Evolutionary conservation across 2,329 filamentous ascomycete species (phyloP).

Genomic region (Lecanoromycetidae sp.): DNA sequence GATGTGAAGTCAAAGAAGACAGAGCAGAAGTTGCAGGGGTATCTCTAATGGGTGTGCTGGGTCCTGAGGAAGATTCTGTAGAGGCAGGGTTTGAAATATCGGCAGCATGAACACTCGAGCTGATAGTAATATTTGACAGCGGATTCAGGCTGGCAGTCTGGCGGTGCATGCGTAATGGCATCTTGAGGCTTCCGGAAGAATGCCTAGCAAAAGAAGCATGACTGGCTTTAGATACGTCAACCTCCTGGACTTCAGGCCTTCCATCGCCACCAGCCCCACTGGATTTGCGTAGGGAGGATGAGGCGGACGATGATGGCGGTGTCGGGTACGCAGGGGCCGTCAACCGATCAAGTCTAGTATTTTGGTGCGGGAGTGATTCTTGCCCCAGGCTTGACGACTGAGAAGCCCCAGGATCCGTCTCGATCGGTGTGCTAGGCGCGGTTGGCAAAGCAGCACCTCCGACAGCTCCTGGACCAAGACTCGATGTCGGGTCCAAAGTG

Average conservation of each 20-base stretch:
- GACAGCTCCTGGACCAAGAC: constrained; percentile 13
- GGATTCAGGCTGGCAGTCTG: constrained; percentile 38
- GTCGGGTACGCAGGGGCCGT: constrained; percentile 8
- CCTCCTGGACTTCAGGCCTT: constrained; percentile 1
- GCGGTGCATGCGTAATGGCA: constrained; percentile 22
- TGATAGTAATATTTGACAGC: constrained; percentile 52
- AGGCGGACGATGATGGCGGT: constrained; percentile 12
- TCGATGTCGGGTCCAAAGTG: constrained; percentile 20
- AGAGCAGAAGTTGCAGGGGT: constrained; percentile 33
- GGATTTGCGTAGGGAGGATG: constrained; percentile 9
- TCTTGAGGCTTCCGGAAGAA: constrained; percentile 11
- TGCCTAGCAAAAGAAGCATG: constrained; percentile 7
- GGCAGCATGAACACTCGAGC: constrained; percentile 50
- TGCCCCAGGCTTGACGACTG: constrained; percentile 2
- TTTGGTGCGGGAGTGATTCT: not conserved
- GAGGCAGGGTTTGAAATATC: constrained; percentile 58
- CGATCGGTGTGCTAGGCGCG: constrained; percentile 26
- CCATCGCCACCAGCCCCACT: constrained; percentile 6
- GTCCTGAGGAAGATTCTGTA: constrained; percentile 37
- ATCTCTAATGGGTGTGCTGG: constrained; percentile 24
- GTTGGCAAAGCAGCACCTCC: constrained; percentile 21
- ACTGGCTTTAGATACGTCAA: not conserved
- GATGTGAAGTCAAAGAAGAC: constrained; percentile 54
- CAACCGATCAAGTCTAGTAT: constrained; percentile 12
- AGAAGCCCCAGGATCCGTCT: not conserved